A percentile compares a stretch with the other conserved stretches of the same genome.
phyloP scores from a whole-genome alignment of 441 rosid species.

The Euphorbia corollata region DNA sequence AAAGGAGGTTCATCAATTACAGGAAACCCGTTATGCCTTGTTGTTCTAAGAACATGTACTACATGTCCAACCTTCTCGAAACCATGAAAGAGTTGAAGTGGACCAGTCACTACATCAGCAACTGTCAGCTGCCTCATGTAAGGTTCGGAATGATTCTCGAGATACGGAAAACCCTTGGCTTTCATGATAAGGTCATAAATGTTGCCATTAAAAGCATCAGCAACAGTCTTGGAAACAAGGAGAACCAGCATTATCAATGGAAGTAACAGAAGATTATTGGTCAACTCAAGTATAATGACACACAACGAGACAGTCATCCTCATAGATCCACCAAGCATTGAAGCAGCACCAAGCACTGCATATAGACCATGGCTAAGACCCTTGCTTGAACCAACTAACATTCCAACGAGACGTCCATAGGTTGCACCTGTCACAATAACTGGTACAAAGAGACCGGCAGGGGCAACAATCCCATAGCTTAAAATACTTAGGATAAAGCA shows the following conservation, averaged over 20 bases:
- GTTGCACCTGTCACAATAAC: constrained; percentile 77
- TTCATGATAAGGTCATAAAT: constrained; percentile 78
- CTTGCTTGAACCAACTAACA: constrained; percentile 47
- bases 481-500: constrained; percentile 62
- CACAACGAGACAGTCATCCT: constrained; percentile 76
- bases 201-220: constrained; percentile 65
- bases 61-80: constrained; percentile 61
- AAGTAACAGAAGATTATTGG: constrained; percentile 61
- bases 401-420: constrained; percentile 68
- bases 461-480: constrained; percentile 78
- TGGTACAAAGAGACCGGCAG: constrained; percentile 79
- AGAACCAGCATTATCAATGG: constrained; percentile 88
- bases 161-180: constrained; percentile 74
- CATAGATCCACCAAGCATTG: constrained; percentile 88
- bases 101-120: constrained; percentile 65
- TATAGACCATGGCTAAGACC: constrained; percentile 64
- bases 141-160: constrained; percentile 66
- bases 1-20: constrained; percentile 55
- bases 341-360: constrained; percentile 85
- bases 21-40: constrained; percentile 72
- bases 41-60: constrained; percentile 59
- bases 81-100: constrained; percentile 57
- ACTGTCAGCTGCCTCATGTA: constrained; percentile 83
- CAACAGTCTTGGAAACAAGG: constrained; percentile 73
- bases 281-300: constrained; percentile 73